Base-by-base conservation (phyloP, 148 eudicot species). In the Gaultheria prostrata region DNA sequence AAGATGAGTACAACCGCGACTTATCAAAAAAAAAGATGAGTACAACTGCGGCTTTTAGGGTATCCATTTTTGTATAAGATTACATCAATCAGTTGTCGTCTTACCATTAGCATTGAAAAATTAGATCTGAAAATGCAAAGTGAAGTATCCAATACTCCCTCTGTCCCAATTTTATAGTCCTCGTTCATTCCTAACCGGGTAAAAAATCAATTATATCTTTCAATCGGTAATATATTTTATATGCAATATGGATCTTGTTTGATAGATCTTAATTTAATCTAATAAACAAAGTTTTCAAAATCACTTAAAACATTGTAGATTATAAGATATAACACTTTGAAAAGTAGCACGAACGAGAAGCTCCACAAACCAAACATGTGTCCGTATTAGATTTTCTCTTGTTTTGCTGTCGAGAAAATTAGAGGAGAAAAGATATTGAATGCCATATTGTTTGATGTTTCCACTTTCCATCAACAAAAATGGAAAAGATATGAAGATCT, bases 391-490 rank as follows among this genome's bases (percentile, higher is more conserved):
- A 50, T 50, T 24, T 53, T n/a, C 18, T 53, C 15, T 18, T 77
- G 63, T 8, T 6, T 53, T 45, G 80, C 33, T 49, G 57, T 76
- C 8, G 11, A 48, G 56, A 26, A 13, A 49, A 24, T n/a, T 14
- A 49, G 51, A 46, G 79, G 28, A 75, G 43, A 18, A 13, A 21
- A 46, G 15, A 46, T 75, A 45, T 75, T 46, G 30, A 43, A 21
- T 46, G 78, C 12, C 12, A 45, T 75, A 30, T 14, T 26, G 43
- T 12, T 46, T 76, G 79, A 12, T 76, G 79, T 76, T 76, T 76
- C 49, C 17, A n/a, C 49, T 46, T 43, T 15, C 26, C 65, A 59
- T 21, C 8, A 57, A 57, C 63, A 57, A 57, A 57, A 50, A 21
- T 3, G 48, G 8, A 20, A 46, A 28, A 11, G 4, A 8, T 18